Evolutionary conservation across 371 early-diverging fungal species (phyloP).

Genomic region (Lichtheimia ornata): DNA sequence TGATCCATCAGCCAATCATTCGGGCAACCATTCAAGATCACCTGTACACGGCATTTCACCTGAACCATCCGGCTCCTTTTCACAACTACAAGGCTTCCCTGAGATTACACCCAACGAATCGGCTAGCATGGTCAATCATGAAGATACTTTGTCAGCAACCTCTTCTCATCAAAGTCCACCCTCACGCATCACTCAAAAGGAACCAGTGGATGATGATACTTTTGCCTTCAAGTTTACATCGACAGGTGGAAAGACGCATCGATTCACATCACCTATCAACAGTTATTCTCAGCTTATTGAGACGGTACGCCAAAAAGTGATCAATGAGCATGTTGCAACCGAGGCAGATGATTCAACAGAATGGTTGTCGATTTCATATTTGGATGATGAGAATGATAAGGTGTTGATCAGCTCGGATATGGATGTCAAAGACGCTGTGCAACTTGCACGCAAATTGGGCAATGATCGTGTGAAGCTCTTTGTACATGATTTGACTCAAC

Average conservation of each 20-base stretch:
- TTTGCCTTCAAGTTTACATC: conserved; percentile 33
- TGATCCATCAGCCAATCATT: conserved; percentile 27
- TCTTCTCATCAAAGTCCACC: conserved; percentile 14
- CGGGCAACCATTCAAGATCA: conserved; percentile 5
- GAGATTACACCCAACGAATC: conserved; percentile 56
- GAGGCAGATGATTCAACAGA: conserved; percentile 12
- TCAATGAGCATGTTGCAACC: conserved; percentile 15
- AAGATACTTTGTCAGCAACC: conserved; percentile 19
- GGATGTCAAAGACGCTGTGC: conserved; percentile 81
- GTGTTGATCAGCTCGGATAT: conserved; percentile 72
- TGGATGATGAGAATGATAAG: conserved; percentile 88
- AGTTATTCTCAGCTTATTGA: conserved; percentile 20
- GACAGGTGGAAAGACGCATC: conserved; percentile 29
- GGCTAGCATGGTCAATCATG: conserved; percentile 44
- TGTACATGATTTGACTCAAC: conserved; percentile 47
- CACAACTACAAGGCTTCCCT: conserved; percentile 39
- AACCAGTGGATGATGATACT: conserved; percentile 4
- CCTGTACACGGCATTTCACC: conserved; percentile 31
- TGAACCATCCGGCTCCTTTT: conserved; percentile 40
- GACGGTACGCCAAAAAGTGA: conserved; percentile 22
- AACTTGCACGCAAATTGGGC: conserved; percentile 66
- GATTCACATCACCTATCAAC: conserved; percentile 19
- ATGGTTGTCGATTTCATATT: conserved; percentile 67
- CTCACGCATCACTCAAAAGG: neutral
- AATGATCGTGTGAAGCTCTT: conserved; percentile 73